Evolutionary conservation across 1,139 yeast genomes (phyloP).

Genomic region (Lodderomyces jiufengensis): DNA sequence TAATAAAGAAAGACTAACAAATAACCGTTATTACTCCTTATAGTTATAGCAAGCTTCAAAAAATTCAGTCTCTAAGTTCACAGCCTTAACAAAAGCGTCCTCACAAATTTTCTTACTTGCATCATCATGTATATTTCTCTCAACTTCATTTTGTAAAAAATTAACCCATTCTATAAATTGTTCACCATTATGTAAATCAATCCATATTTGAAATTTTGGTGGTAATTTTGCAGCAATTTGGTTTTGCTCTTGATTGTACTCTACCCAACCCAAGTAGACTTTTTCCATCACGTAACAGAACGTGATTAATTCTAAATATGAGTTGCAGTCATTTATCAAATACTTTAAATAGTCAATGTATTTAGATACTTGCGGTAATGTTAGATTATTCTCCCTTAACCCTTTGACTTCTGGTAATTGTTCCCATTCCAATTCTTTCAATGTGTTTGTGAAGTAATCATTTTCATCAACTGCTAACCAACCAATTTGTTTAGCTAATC

Average conservation of each 20-base stretch:
- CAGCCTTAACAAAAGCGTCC: slow-evolving; percentile 27
- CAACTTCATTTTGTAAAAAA: slow-evolving; percentile 43
- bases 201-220: slow-evolving; percentile 51
- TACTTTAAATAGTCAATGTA: slow-evolving; percentile 35
- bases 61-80: slow-evolving; percentile 41
- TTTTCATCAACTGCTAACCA: slow-evolving; percentile 48
- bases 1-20: too few species aligned
- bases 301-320: slow-evolving; percentile 46
- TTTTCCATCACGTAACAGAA: slow-evolving; percentile 47
- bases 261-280: slow-evolving; percentile 53
- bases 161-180: slow-evolving; percentile 45
- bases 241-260: slow-evolving; percentile 20
- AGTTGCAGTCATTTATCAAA: slow-evolving; percentile 23
- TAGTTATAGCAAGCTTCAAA: slow-evolving; percentile 45
- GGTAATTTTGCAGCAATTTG: slow-evolving; percentile 26
- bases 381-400: slow-evolving; percentile 16
- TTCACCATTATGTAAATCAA: slow-evolving; percentile 46
- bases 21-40: neutral
- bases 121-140: slow-evolving; percentile 26
- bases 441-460: slow-evolving; percentile 38
- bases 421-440: slow-evolving; percentile 23
- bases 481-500: slow-evolving; percentile 49
- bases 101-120: slow-evolving; percentile 21
- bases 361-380: slow-evolving; percentile 30
- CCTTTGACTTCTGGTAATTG: slow-evolving; percentile 13